These are phyloP conservation scores for Coprinellus micaceus DNA, from an alignment of 768 basidiomycete species.

Conservation along the genomic window DNA sequence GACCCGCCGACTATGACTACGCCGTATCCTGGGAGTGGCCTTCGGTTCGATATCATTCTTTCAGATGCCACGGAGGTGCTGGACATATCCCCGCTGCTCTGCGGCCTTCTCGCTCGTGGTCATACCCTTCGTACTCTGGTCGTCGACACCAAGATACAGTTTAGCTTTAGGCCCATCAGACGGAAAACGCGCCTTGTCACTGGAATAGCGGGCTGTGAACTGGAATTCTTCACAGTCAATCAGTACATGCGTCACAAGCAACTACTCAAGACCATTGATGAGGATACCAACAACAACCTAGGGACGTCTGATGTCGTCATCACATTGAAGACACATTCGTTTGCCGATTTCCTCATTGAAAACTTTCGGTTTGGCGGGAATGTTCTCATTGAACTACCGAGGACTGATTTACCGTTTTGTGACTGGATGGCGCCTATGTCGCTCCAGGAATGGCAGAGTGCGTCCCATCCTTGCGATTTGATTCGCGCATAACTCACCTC, in stretches of 20 bases:
- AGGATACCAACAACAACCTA: not conserved
- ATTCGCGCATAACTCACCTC: slow-evolving; percentile 16
- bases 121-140: slow-evolving; percentile 15
- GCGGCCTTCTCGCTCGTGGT: slow-evolving; percentile 14
- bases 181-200: slow-evolving; percentile 1
- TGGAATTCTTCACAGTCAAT: slow-evolving; percentile 7
- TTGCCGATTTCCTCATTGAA: slow-evolving; percentile 10
- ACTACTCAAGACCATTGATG: not conserved
- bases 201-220: not conserved
- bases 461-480: slow-evolving; percentile 10
- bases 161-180: not conserved
- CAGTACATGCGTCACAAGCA: slow-evolving; percentile 8
- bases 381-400: slow-evolving; percentile 17
- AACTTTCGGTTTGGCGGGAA: slow-evolving; percentile 8
- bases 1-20: not conserved
- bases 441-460: slow-evolving; percentile 58
- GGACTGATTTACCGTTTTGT: slow-evolving; percentile 18
- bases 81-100: slow-evolving; percentile 16
- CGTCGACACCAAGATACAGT: slow-evolving; percentile 13
- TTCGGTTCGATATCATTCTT: slow-evolving; percentile 5
- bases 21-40: too few species aligned
- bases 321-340: slow-evolving; percentile 12
- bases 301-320: slow-evolving; percentile 10
- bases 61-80: not conserved
- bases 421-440: slow-evolving; percentile 33